Evolutionary conservation across 169 alveolate species (phyloP).

Genomic region (Cryptosporidium ubiquitum): DNA sequence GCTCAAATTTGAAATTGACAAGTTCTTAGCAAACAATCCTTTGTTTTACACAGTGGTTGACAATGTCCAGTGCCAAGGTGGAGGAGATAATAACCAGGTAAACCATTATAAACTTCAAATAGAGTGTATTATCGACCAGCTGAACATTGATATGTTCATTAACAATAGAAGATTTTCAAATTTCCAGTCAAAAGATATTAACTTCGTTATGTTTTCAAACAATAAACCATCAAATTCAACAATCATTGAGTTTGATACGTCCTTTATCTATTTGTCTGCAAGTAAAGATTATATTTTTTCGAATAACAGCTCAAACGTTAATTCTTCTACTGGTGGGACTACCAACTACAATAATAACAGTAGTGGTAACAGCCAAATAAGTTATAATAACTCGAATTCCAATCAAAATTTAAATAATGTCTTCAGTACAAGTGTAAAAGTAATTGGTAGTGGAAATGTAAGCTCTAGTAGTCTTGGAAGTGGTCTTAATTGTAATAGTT

Average conservation of each 20-base stretch:
- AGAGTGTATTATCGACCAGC: slow-evolving; percentile 34
- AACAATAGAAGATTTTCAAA: slow-evolving; percentile 21
- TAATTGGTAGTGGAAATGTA: background rate
- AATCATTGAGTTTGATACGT: slow-evolving; percentile 47
- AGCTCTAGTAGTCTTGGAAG: background rate
- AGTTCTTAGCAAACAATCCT: slow-evolving; percentile 35
- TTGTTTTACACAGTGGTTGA: slow-evolving; percentile 45
- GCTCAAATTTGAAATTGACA: slow-evolving; percentile 55
- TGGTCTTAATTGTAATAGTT: background rate
- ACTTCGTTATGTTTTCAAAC: slow-evolving; percentile 41
- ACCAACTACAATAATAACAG: background rate
- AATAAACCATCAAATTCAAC: slow-evolving; percentile 6
- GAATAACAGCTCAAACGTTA: background rate
- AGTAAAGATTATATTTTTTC: slow-evolving; percentile 20
- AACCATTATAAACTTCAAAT: slow-evolving; percentile 11
- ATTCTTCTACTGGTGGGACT: background rate
- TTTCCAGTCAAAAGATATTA: slow-evolving; percentile 41
- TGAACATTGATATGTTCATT: slow-evolving; percentile 45
- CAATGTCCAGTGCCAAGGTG: slow-evolving; percentile 25
- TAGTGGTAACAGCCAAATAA: background rate
- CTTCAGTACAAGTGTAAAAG: too few relatives aligned
- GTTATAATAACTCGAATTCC: background rate
- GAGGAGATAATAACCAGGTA: background rate
- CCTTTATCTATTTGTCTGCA: slow-evolving; percentile 22
- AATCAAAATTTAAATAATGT: background rate